Evolutionary conservation across 2,329 filamentous ascomycete genomes (phyloP), one percentile per base, ranked within the genome.

Genomic region (Lachnellula subtilissima): DNA sequence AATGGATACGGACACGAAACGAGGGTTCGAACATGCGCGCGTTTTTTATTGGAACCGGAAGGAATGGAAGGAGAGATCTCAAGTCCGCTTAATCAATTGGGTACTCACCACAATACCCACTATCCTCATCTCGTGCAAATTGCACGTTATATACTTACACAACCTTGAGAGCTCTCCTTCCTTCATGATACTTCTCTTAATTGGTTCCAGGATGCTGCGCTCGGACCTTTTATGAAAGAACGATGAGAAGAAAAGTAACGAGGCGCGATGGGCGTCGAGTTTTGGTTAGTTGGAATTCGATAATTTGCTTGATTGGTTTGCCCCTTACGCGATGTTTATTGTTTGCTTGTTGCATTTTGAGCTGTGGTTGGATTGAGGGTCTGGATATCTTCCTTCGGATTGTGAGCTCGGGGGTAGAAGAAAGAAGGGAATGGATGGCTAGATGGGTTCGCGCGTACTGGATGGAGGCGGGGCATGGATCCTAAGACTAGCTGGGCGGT

Each of bases 171-270:
- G 37, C n/a, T 40, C 37, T 17, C 37, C 14, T 40, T 40, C 37
- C 37, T 40, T 40, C 37, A 40, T 40, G 37, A 28, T 52, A 55
- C 50, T 51, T 55, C 47, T 42, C 46, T 51, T 51, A 22, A 55
- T 42, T n/a, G 23, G 45, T 53, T 45, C 37, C 37, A 40, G 37
- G n/a, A 15, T 15, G 37, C 5, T n/a, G 45, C 39, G 45, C 17
- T 46, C 50, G 39, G 40, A 47, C 42, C 42, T 47, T 35, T 28
- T 36, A 54, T 25, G 52, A 54, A 48, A 28, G 46, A 51, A 48
- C 45, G 45, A 49, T 17, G 45, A 48, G 36, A 54, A 49, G 45
- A 54, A 48, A 54, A 28, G 52, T 54, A 25, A 48, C 46, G 36
- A 49, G 52, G 36, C 52, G 45, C 37, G 37, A 32, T 15, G 37